These are phyloP conservation scores for Fonsecaea pedrosoi DNA, from an alignment of 2,329 filamentous ascomycete genomes.

Conservation along the genomic window DNA sequence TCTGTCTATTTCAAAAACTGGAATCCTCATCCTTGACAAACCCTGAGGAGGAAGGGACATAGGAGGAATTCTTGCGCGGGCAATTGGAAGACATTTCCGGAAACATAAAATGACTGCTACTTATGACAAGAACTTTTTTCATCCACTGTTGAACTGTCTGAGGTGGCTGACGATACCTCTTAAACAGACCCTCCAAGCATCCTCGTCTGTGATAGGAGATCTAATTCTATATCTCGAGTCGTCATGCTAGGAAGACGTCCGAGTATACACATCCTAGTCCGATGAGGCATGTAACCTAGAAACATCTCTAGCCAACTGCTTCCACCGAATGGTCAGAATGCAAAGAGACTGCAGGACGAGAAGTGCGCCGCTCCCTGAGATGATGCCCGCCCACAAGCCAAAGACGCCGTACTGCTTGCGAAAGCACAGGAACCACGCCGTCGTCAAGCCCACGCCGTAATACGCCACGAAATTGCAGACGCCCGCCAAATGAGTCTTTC, in stretches of 20 bases:
- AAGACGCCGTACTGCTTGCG: constrained; percentile 28
- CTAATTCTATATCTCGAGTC: too few species aligned
- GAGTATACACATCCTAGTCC: not conserved
- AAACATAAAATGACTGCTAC: too few species aligned
- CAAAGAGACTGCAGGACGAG: constrained; percentile 31
- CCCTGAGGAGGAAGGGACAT: too few species aligned
- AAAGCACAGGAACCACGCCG: constrained; percentile 38
- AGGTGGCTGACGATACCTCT: not conserved
- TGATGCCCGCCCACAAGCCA: constrained; percentile 38
- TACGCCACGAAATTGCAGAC: constrained; percentile 31
- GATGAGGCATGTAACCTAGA: constrained; percentile 8
- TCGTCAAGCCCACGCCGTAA: constrained; percentile 30
- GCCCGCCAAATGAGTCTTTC: constrained; percentile 28
- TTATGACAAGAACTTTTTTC: too few species aligned
- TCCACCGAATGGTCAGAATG: constrained; percentile 32
- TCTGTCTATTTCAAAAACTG: too few species aligned
- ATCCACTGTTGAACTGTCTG: not conserved
- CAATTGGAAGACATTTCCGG: too few species aligned
- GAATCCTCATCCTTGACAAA: too few species aligned
- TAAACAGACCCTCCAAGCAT: not conserved
- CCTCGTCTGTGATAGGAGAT: too few species aligned
- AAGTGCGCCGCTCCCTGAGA: constrained; percentile 33
- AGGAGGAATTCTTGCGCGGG: too few species aligned
- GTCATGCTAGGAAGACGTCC: too few species aligned
- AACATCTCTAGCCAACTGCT: constrained; percentile 19